phyloP scores from a whole-genome alignment of 2,329 filamentous ascomycete genomes.

The Nemania bipapillata region DNA sequence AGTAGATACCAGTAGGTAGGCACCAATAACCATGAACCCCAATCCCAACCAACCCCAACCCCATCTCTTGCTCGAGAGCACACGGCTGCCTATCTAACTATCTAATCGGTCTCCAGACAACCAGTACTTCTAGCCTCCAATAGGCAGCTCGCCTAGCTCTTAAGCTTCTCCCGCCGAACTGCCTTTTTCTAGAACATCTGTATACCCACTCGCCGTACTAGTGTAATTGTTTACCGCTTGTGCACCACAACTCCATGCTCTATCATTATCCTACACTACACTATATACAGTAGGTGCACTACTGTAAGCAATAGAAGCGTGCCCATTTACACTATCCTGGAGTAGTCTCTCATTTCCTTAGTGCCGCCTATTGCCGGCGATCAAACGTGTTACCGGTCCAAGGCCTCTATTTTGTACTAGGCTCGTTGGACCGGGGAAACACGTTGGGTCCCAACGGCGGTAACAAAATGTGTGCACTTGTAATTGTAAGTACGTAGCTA shows the following conservation, averaged over 20 bases:
- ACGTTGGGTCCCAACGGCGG: conserved; percentile 21
- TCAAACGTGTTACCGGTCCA: conserved; percentile 20
- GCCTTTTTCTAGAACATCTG: conserved; percentile 32
- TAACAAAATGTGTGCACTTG: conserved; percentile 12
- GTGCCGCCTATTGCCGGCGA: conserved; percentile 20
- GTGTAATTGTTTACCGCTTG: conserved; percentile 4
- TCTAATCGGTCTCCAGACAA: conserved; percentile 13
- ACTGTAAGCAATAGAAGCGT: background rate
- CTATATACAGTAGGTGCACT: conserved; percentile 1
- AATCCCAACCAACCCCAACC: background rate
- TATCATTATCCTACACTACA: conserved; percentile 16
- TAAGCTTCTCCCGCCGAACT: conserved; percentile 17
- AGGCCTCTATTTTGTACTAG: background rate
- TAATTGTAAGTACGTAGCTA: no score
- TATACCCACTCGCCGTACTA: conserved; percentile 6
- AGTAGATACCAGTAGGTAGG: background rate
- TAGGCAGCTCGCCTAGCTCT: conserved; percentile 19
- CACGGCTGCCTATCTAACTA: conserved; percentile 4
- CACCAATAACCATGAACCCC: no score
- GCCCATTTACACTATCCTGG: background rate
- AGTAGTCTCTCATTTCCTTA: background rate
- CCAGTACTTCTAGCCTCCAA: conserved; percentile 11
- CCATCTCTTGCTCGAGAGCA: background rate
- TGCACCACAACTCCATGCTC: background rate
- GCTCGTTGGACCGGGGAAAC: conserved; percentile 12